These are phyloP conservation scores for Thymus mandschuricus DNA, from an alignment of 257 asterid species.

Conservation along the genomic window DNA sequence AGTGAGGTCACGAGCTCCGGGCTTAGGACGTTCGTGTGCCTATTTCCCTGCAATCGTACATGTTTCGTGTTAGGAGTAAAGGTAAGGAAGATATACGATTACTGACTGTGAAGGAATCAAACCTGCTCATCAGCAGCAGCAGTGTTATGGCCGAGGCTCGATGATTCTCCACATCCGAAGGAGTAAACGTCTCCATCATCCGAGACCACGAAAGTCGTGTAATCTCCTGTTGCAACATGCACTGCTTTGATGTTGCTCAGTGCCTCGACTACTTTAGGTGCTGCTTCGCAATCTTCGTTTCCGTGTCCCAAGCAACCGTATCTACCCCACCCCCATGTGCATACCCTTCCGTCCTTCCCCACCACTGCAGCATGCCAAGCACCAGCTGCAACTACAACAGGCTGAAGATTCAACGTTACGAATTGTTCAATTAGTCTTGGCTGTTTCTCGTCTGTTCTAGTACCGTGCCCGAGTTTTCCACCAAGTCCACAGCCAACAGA, in stretches of 20 bases:
- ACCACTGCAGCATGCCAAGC: slow-evolving; percentile 99
- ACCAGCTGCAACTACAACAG: slow-evolving; percentile 91
- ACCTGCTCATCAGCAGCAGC: slow-evolving; percentile 78
- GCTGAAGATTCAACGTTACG: slow-evolving; percentile 76
- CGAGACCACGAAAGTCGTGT: slow-evolving; percentile 92
- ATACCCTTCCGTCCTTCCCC: slow-evolving; percentile 93
- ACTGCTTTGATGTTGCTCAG: slow-evolving; percentile 79
- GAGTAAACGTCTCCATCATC: slow-evolving; percentile 88
- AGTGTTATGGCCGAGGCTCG: slow-evolving; percentile 88
- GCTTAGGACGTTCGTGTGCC: slow-evolving; percentile 67
- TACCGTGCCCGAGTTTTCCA: slow-evolving; percentile 97
- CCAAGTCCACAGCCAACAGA: slow-evolving; percentile 99
- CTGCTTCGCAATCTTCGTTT: slow-evolving; percentile 87
- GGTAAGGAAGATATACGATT: neutral
- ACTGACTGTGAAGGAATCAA: slow-evolving; percentile 14
- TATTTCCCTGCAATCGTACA: slow-evolving; percentile 53
- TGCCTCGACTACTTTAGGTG: slow-evolving; percentile 90
- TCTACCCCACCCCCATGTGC: slow-evolving; percentile 99
- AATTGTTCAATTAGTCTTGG: slow-evolving; percentile 87
- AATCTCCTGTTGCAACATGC: slow-evolving; percentile 92
- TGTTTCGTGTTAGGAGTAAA: neutral
- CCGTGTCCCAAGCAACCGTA: slow-evolving; percentile 99
- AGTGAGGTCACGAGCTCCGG: slow-evolving; percentile 82
- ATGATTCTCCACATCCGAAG: slow-evolving; percentile 95
- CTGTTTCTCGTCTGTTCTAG: slow-evolving; percentile 80